Conservation (phyloP, 2,329 filamentous ascomycete genomes). For the Aureobasidium namibiae region DNA sequence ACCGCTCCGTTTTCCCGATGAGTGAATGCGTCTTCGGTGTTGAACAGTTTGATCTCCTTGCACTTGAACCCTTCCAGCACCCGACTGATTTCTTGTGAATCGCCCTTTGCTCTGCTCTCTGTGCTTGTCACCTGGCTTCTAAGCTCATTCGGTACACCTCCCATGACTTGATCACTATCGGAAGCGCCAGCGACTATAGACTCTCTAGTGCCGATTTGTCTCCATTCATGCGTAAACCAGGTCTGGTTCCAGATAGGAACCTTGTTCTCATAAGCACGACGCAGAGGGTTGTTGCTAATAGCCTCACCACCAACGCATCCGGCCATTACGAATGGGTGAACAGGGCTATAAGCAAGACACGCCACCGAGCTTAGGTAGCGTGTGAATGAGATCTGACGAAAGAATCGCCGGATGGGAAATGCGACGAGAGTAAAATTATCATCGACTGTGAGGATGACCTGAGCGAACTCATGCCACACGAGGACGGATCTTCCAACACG, state of each 20-base stretch:
- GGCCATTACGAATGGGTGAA: slow-evolving; percentile 47
- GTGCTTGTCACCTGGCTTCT: not conserved
- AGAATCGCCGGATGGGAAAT: slow-evolving; percentile 45
- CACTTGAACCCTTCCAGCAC: slow-evolving; percentile 37
- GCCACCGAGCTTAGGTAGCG: slow-evolving; percentile 30
- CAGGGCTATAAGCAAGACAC: slow-evolving; percentile 39
- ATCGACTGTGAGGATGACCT: slow-evolving; percentile 46
- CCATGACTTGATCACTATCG: not conserved
- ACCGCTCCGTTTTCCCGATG: slow-evolving; percentile 18
- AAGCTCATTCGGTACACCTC: not conserved
- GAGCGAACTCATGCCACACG: slow-evolving; percentile 48
- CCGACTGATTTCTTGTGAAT: slow-evolving; percentile 21
- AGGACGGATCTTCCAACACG: slow-evolving; percentile 42
- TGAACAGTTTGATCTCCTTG: slow-evolving; percentile 20
- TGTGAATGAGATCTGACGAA: slow-evolving; percentile 33
- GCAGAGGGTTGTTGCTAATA: slow-evolving; percentile 43
- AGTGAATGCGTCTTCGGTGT: slow-evolving; percentile 17
- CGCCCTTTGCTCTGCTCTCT: not conserved
- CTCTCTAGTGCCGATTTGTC: slow-evolving; percentile 15
- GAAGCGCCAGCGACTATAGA: no score
- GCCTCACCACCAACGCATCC: slow-evolving; percentile 47
- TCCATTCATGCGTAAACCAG: slow-evolving; percentile 53
- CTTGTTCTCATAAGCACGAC: slow-evolving; percentile 42
- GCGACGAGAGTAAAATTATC: slow-evolving; percentile 45
- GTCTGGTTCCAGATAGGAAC: slow-evolving; percentile 44